Evolutionary conservation across 176 grass and related monocot genomes (phyloP).

Genomic region (Oryza australiensis): DNA sequence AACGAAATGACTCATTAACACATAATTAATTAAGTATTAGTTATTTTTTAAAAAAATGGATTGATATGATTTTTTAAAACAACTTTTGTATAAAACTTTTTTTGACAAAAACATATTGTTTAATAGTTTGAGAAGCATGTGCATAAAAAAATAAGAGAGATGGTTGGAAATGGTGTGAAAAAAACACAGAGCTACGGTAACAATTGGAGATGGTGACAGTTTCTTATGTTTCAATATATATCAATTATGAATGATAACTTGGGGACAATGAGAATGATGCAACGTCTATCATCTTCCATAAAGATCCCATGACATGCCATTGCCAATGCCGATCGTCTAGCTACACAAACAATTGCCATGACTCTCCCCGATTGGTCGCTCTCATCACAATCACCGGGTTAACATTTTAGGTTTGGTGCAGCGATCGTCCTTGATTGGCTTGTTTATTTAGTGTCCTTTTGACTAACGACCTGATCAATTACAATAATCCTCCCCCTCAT

Average conservation of each 20-base stretch:
- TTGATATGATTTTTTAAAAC: too few relatives aligned
- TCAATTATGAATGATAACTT: not conserved
- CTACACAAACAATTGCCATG: not conserved
- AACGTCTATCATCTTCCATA: not conserved
- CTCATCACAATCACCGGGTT: slow-evolving; percentile 28
- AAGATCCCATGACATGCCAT: slow-evolving; percentile 30
- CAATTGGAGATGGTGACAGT: slow-evolving; percentile 30
- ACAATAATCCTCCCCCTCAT: not conserved
- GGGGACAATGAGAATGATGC: slow-evolving; percentile 25
- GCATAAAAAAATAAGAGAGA: too few relatives aligned
- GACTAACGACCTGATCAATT: slow-evolving; percentile 10
- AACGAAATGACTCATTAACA: too few relatives aligned
- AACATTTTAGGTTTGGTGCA: slow-evolving; percentile 29
- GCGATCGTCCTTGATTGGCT: slow-evolving; percentile 7
- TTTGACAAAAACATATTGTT: too few relatives aligned
- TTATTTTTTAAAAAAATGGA: too few relatives aligned
- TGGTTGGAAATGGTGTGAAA: too few relatives aligned
- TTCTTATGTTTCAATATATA: not conserved
- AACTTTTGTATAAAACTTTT: too few relatives aligned
- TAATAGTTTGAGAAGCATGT: too few relatives aligned
- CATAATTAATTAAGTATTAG: too few relatives aligned
- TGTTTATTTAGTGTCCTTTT: slow-evolving; percentile 31
- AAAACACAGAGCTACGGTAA: not conserved
- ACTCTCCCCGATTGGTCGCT: not conserved
- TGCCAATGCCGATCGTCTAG: not conserved